A percentile compares a stretch with the other conserved stretches of the same genome.
Evolutionary conservation across 352 stramenopile genomes (phyloP).

Genomic region (Halophytophthora batemanensis): DNA sequence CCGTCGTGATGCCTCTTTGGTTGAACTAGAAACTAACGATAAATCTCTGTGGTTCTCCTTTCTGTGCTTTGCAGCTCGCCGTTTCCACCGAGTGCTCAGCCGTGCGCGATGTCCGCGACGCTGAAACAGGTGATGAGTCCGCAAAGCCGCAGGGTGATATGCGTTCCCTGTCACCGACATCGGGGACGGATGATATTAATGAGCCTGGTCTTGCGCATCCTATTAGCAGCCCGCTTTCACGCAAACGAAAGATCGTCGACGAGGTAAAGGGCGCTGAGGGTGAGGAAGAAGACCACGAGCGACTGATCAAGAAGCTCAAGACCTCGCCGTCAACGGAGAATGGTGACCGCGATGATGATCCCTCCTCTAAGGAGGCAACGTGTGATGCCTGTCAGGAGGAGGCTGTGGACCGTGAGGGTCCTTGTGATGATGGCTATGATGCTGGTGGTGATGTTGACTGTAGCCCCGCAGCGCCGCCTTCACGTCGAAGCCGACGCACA

Average conservation of each 20-base stretch:
- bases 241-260: conserved; percentile 58
- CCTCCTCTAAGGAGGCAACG: conserved; percentile 29
- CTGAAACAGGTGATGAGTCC: conserved; percentile 37
- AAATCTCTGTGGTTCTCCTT: conserved; percentile 2
- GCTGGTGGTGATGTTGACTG: conserved; percentile 57
- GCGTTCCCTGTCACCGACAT: conserved; percentile 24
- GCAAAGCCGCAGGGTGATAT: conserved; percentile 30
- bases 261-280: conserved; percentile 20
- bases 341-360: conserved; percentile 42
- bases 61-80: conserved; percentile 4
- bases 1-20: too few relatives aligned
- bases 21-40: conserved; percentile 4
- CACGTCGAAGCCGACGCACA: conserved; percentile 51
- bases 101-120: not conserved
- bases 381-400: conserved; percentile 1
- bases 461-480: conserved; percentile 24
- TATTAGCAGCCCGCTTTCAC: conserved; percentile 55
- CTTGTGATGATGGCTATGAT: conserved; percentile 25
- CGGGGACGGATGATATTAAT: conserved; percentile 71
- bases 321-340: conserved; percentile 14
- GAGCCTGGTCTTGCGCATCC: conserved; percentile 49
- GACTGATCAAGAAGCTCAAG: conserved; percentile 31
- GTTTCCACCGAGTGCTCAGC: conserved; percentile 1
- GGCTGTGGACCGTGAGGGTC: not conserved
- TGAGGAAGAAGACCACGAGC: conserved; percentile 2